Percentiles rank a stretch among this genome's conserved stretches.
phyloP scores from a whole-genome alignment of 2,329 filamentous ascomycete genomes.

The Plenodomus lindquistii region DNA sequence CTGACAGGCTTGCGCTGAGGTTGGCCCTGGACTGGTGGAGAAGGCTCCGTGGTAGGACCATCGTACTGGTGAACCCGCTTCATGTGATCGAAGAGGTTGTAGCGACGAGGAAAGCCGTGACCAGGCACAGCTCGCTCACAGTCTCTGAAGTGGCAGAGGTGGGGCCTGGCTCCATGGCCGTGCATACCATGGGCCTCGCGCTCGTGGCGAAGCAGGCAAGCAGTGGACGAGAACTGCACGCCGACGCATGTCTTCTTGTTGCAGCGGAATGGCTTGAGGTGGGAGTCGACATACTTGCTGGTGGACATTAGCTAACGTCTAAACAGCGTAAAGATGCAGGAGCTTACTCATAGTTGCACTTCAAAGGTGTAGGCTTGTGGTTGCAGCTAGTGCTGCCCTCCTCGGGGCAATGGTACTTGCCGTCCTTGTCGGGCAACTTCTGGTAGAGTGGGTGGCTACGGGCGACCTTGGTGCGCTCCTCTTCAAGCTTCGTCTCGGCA shows the following conservation, averaged over 20 bases:
- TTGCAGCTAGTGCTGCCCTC: conserved; percentile 74
- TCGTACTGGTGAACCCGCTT: conserved; percentile 79
- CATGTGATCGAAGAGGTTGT: conserved; percentile 98
- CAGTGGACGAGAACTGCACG: conserved; percentile 90
- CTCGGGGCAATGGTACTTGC: conserved; percentile 92
- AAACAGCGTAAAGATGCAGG: neutral
- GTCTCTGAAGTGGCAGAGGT: conserved; percentile 83
- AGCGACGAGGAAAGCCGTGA: conserved; percentile 90
- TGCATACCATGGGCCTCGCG: conserved; percentile 95
- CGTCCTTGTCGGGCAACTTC: conserved; percentile 67
- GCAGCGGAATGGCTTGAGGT: conserved; percentile 95
- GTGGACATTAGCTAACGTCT: conserved; percentile 20
- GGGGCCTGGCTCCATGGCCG: conserved; percentile 89
- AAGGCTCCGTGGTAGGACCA: conserved; percentile 38
- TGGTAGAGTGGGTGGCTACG: conserved; percentile 70
- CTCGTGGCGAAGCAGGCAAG: conserved; percentile 91
- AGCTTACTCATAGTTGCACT: conserved; percentile 97
- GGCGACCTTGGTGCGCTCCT: conserved; percentile 45
- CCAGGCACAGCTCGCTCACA: conserved; percentile 82
- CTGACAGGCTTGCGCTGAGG: conserved; percentile 29
- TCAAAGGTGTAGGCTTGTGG: conserved; percentile 93
- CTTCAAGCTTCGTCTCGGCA: conserved; percentile 39
- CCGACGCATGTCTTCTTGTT: conserved; percentile 82
- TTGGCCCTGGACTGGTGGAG: conserved; percentile 32
- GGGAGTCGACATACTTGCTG: conserved; percentile 97